phyloP scores from a whole-genome alignment of 441 rosid genomes.

The Aleurites moluccanus region DNA sequence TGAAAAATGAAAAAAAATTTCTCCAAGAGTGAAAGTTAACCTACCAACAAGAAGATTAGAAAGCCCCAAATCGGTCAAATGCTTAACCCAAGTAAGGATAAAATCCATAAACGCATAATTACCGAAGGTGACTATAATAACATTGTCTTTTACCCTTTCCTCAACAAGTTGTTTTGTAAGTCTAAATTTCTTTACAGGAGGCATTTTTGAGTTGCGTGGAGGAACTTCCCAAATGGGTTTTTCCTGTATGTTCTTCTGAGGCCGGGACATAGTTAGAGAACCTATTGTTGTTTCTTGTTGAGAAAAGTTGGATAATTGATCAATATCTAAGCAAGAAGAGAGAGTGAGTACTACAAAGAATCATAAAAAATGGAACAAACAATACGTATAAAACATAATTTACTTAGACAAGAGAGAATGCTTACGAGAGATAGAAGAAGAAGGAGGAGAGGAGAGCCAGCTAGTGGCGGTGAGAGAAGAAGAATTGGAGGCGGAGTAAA shows the following conservation, averaged over 20 bases:
- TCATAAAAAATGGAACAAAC: background rate
- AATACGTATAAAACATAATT: too few species aligned
- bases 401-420: conserved; percentile 27
- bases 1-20: background rate
- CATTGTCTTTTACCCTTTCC: conserved; percentile 73
- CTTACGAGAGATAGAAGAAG: conserved; percentile 35
- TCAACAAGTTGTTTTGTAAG: conserved; percentile 73
- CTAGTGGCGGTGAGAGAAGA: conserved; percentile 39
- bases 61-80: conserved; percentile 81
- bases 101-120: conserved; percentile 99
- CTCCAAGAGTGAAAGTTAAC: conserved; percentile 19
- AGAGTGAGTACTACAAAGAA: background rate
- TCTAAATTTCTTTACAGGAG: conserved; percentile 64
- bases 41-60: conserved; percentile 89
- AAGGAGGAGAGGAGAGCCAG: conserved; percentile 59
- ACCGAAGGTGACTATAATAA: conserved; percentile 89
- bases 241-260: conserved; percentile 24
- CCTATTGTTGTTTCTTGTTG: conserved; percentile 24
- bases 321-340: conserved; percentile 48
- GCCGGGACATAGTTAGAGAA: conserved; percentile 5
- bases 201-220: conserved; percentile 67
- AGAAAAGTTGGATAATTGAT: conserved; percentile 35
- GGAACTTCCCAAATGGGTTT: conserved; percentile 84
- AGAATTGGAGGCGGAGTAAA: conserved; percentile 56
- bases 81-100: conserved; percentile 95